Base-by-base conservation (phyloP, 371 early-diverging fungal genomes). In the Dichotomocladium elegans region DNA sequence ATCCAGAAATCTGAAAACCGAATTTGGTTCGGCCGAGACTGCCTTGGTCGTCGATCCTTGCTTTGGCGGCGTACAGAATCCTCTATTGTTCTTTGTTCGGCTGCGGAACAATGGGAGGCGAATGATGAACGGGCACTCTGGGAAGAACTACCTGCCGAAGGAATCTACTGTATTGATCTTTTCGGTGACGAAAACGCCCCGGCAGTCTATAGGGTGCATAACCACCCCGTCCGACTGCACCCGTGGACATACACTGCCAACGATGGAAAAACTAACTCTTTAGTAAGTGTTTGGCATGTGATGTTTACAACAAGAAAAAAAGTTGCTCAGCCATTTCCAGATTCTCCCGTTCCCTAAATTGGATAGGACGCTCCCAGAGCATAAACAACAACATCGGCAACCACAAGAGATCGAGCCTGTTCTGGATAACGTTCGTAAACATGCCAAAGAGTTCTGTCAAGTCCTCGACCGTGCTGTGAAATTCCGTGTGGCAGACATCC, bases 11-110 rank as follows among this genome's bases (percentile, higher is more conserved):
- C 59, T 1, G 48, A 59, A 10, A 53, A 68, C 2, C 63, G 60
- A n/a, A 43, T 93, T n/a, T 92, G 80, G 74, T 93, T 92, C 68
- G 87, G 89, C 0, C 79, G 94, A 12, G 94, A 94, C 60, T 82
- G 82, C 35, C 61, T 95, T 9, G 95, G 94, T 1, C 83, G 94
- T n/a, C 70, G 94, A 37, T 93, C 92, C 3, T 60, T 93, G 14
- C 54, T 93, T 15, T 81, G 82, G 80, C 74, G 79, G 46, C 58
- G 53, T 27, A 51, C 69, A 15, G 52, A 51, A 19, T 35, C 55
- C 0, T 46, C 52, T 9, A 76, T 86, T 40, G 56, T 74, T 37
- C 48, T 87, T 35, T 79, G 86, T 31, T 86, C 88, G 0, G 56
- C 56, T 44, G 33, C 64, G 14, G 21, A 56, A 37, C 33, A 29